Evolutionary conservation across 2,329 filamentous ascomycete genomes (phyloP), one percentile per base, ranked within the genome.

Genomic region (Rutstroemia sp.): DNA sequence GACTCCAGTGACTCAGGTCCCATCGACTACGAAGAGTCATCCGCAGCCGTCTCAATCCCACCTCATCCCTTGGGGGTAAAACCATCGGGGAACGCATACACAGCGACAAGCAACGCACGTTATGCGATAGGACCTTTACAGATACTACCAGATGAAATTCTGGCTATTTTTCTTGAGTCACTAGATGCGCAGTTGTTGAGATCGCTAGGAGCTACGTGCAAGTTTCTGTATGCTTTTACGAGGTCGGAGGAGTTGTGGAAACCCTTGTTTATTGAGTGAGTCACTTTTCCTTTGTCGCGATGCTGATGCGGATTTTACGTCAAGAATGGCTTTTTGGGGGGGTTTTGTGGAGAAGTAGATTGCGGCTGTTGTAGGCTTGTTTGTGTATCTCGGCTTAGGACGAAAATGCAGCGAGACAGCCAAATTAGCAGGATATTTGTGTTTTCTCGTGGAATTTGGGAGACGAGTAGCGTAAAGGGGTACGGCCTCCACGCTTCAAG

Each of bases 211-310:
- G 80, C 81, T 55, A 88, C 91, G 5, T 96, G 92, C 76, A 89
- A 84, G 69, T 91, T 89, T 53, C 73, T 97, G 16, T 92, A 91
- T 76, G 92, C 91, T 1, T 95, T 92, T 69, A 88, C 86, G 54
- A 78, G 86, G 50, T 83, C 83, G 48, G 92, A 96, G 61, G 92
- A 97, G 65, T 71, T 96, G 38, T 97, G 92, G 92, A 92, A 94
- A 71, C 72, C 84, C 17, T 72, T 96, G 19, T 95, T 92, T 66
- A 78, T 95, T 61, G 81, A 83, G 91, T 96, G 84, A 82, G 89
- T 84, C 57, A 51, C n/a, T 57, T 47, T 56, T 54, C 14, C 56
- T 19, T 48, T 12, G n/a, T 37, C 27, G 9, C 25, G 17, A 14
- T 48, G 37, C 19, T 25, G 1, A 14, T 42, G 16, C n/a, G 23